Conservation (phyloP, 495 filamentous ascomycete species). For the Penicillium psychrofluorescens region DNA sequence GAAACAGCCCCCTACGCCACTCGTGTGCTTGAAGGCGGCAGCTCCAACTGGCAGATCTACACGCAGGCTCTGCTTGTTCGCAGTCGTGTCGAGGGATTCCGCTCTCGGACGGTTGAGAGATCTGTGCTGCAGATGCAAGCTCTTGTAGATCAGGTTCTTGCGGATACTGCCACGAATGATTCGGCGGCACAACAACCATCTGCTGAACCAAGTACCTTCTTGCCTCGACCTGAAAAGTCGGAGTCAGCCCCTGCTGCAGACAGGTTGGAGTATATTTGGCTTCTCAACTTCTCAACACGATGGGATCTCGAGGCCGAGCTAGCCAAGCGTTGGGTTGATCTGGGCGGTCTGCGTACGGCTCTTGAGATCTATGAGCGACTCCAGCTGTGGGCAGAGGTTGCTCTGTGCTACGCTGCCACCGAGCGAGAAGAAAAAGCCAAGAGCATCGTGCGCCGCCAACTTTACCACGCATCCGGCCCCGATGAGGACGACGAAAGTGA, state of each 20-base stretch:
- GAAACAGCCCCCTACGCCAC: conserved; percentile 87
- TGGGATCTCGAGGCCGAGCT: conserved; percentile 95
- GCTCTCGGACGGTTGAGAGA: conserved; percentile 77
- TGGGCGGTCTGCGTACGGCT: conserved; percentile 82
- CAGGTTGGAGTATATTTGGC: conserved; percentile 74
- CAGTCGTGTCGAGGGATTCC: conserved; percentile 80
- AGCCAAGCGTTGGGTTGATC: conserved; percentile 78
- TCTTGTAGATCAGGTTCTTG: conserved; percentile 90
- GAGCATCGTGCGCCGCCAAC: conserved; percentile 62
- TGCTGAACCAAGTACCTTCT: conserved; percentile 59
- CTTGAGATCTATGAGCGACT: conserved; percentile 94
- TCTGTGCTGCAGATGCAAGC: conserved; percentile 92
- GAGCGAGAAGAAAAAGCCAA: conserved; percentile 81
- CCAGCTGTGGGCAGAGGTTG: conserved; percentile 92
- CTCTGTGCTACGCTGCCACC: conserved; percentile 75
- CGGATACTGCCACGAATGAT: conserved; percentile 59
- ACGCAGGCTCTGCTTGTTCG: conserved; percentile 85
- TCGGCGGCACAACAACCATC: conserved; percentile 20
- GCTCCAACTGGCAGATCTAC: conserved; percentile 97
- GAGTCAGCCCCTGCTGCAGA: conserved; percentile 74
- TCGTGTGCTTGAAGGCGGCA: conserved; percentile 79
- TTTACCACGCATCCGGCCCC: conserved; percentile 56
- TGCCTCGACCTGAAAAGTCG: conserved; percentile 65
- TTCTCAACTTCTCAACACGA: conserved; percentile 71
- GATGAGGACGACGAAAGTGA: conserved; percentile 47